These are phyloP conservation scores for Leccinum imitatum DNA, from an alignment of 768 basidiomycete species.

Conservation along the genomic window DNA sequence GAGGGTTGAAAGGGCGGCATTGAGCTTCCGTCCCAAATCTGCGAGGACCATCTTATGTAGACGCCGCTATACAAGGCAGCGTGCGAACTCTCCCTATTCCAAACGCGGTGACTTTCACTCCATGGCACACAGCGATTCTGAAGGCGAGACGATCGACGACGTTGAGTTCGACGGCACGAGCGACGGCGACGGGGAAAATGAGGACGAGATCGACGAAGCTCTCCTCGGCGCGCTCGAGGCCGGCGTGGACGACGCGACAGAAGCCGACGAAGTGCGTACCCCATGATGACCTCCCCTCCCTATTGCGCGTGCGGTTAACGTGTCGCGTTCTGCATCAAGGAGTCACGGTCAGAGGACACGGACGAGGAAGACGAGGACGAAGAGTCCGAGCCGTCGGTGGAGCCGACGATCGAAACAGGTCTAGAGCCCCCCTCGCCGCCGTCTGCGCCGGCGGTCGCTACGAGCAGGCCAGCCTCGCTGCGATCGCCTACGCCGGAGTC, in stretches of 20 bases:
- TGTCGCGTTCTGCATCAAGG: constrained; percentile 35
- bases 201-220: constrained; percentile 57
- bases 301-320: constrained; percentile 2
- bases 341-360: constrained; percentile 58
- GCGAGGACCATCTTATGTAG: constrained; percentile 78
- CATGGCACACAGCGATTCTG: constrained; percentile 61
- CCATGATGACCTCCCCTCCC: background rate
- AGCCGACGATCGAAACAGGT: constrained; percentile 31
- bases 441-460: constrained; percentile 26
- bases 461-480: constrained; percentile 16
- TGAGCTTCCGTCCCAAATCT: constrained; percentile 92
- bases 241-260: constrained; percentile 61
- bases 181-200: constrained; percentile 47
- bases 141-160: constrained; percentile 62
- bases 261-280: constrained; percentile 66
- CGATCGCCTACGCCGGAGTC: constrained; percentile 32
- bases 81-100: constrained; percentile 29
- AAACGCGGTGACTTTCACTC: background rate
- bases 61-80: constrained; percentile 17
- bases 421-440: constrained; percentile 27
- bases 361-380: constrained; percentile 57
- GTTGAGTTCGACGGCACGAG: constrained; percentile 50
- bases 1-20: constrained; percentile 88
- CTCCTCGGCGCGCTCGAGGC: constrained; percentile 57
- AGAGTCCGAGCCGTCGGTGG: constrained; percentile 40